A percentile compares a stretch with the other conserved stretches of the same genome.
Conservation (phyloP, 441 rosid genomes). For the Euphorbia schlechtendalii region DNA sequence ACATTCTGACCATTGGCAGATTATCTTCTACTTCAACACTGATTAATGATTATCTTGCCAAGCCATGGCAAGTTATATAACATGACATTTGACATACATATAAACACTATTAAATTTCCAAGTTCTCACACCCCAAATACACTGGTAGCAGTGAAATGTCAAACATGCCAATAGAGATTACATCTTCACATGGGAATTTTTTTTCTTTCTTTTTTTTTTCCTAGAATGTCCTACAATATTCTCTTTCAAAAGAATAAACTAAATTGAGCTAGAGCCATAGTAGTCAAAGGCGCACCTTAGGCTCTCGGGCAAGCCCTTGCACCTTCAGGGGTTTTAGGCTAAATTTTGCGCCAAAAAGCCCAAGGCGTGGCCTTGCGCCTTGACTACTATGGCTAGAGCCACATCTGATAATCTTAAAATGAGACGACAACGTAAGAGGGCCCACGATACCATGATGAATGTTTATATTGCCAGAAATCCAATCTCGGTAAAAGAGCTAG, state of each 20-base stretch:
- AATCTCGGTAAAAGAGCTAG: too few species aligned
- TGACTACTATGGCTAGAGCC: too few species aligned
- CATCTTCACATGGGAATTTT: background rate
- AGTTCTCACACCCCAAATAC: conserved; percentile 2
- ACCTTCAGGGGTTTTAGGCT: too few species aligned
- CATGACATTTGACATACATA: background rate
- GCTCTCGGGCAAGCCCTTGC: too few species aligned
- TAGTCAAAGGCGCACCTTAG: too few species aligned
- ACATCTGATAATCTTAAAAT: background rate
- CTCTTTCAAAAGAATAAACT: background rate
- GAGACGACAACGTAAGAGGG: background rate
- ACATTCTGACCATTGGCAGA: background rate
- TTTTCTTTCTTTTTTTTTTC: too few species aligned
- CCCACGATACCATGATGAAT: background rate
- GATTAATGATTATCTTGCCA: background rate
- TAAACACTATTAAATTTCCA: background rate
- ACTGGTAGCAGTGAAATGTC: background rate
- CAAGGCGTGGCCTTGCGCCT: too few species aligned
- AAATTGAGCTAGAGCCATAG: background rate
- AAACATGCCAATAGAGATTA: background rate
- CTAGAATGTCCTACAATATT: background rate
- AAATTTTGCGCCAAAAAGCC: too few species aligned
- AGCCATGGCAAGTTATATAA: background rate
- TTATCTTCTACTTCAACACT: too few species aligned
- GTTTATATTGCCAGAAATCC: background rate